These are phyloP conservation scores for Ogataea ramenticola DNA, from an alignment of 805 yeast species.

Conservation along the genomic window DNA sequence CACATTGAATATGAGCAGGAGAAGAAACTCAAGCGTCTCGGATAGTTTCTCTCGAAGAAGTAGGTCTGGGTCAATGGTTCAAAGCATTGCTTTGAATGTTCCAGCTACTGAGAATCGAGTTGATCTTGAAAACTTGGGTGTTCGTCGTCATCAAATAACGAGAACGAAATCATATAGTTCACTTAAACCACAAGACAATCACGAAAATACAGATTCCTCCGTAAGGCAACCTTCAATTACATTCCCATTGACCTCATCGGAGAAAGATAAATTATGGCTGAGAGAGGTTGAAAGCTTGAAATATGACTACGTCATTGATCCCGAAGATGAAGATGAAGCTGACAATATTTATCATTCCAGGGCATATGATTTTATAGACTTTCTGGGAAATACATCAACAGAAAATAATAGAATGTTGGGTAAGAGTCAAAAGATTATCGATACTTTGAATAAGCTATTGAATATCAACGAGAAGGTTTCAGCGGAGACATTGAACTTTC, in stretches of 20 bases:
- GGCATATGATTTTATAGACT: slow-evolving; percentile 30
- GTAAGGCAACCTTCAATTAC: neutral
- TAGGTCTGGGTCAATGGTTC: slow-evolving; percentile 58
- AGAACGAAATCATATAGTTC: neutral
- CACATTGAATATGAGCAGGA: neutral
- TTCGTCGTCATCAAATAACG: neutral
- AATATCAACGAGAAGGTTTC: slow-evolving; percentile 51
- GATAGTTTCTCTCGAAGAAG: slow-evolving; percentile 20
- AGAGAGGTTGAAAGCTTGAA: slow-evolving; percentile 32
- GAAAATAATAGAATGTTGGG: slow-evolving; percentile 31
- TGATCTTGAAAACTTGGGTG: neutral
- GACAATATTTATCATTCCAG: slow-evolving; percentile 30
- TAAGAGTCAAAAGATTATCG: slow-evolving; percentile 38
- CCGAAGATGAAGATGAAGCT: slow-evolving; percentile 32
- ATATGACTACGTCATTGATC: slow-evolving; percentile 32
- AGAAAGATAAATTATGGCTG: slow-evolving; percentile 28
- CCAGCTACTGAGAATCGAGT: slow-evolving; percentile 29
- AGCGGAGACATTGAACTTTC: slow-evolving; percentile 57
- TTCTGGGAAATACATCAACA: slow-evolving; percentile 16
- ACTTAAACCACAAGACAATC: slow-evolving; percentile 7
- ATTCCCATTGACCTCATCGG: slow-evolving; percentile 33
- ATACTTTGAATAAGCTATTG: slow-evolving; percentile 40
- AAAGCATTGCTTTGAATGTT: slow-evolving; percentile 48
- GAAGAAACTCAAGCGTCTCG: slow-evolving; percentile 13
- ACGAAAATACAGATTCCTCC: neutral